A percentile compares a stretch with the other conserved stretches of the same genome.
Conservation (phyloP, 257 asterid genomes). For the Echites panduratus region DNA sequence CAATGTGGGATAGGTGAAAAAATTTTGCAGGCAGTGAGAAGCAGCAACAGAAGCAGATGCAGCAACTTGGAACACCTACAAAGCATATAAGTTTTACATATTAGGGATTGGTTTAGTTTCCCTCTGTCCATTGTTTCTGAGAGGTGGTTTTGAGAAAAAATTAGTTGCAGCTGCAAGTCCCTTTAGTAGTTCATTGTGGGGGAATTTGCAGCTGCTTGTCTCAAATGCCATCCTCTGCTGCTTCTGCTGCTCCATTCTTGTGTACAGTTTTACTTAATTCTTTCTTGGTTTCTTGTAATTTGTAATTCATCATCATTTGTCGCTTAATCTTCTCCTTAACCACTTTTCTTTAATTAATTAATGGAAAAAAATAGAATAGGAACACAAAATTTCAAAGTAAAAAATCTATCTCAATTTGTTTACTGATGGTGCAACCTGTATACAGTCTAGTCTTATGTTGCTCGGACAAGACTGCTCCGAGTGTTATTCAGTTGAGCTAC, state of each 20-base stretch:
- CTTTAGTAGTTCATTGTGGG: neutral
- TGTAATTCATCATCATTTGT: slow-evolving; percentile 56
- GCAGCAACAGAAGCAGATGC: slow-evolving; percentile 21
- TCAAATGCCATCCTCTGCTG: slow-evolving; percentile 19
- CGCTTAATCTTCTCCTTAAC: slow-evolving; percentile 13
- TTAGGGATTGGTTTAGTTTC: slow-evolving; percentile 3
- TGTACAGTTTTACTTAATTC: slow-evolving; percentile 54
- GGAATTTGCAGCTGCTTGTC: slow-evolving; percentile 11
- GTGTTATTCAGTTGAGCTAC: too few relatives aligned
- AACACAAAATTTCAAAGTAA: neutral
- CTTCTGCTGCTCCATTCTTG: slow-evolving; percentile 46
- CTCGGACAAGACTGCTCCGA: too few relatives aligned
- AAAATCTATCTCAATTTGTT: neutral
- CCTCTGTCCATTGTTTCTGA: slow-evolving; percentile 18
- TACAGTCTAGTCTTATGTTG: too few relatives aligned
- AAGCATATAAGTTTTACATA: neutral
- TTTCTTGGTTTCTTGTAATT: slow-evolving; percentile 37
- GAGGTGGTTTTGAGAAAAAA: slow-evolving; percentile 20
- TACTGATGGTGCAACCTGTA: too few relatives aligned
- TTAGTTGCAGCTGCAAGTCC: slow-evolving; percentile 23
- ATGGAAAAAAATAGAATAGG: slow-evolving; percentile 22
- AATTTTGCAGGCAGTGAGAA: slow-evolving; percentile 45
- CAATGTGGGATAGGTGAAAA: slow-evolving; percentile 80
- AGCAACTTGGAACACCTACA: neutral
- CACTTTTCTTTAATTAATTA: slow-evolving; percentile 9